Evolutionary conservation across 495 filamentous ascomycete species (phyloP), one percentile per base, ranked within the genome.

Genomic region (Chaetomium fimeti): DNA sequence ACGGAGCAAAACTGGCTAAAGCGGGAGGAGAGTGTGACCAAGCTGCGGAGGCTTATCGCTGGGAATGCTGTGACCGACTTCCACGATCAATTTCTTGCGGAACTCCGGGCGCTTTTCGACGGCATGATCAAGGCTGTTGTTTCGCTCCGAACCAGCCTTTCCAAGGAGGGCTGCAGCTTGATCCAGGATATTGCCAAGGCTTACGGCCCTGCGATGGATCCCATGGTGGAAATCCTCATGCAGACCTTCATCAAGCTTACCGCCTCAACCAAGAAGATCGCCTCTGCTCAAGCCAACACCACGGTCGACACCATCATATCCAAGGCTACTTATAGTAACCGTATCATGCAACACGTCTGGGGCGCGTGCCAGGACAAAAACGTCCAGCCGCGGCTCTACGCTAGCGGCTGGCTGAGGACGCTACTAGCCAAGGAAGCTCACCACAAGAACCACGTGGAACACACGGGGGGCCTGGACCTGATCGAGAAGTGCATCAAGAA

Each of bases 361-460:
- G 76, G 75, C 61, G 92, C 95, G 29, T 87, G 82, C 58, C 88
- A 93, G 71, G 94, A 98, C 73, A 98, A 97, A 78, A 98, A 97
- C 73, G 86, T 91, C 2, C 88, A 91, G 67, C 83, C 92, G 28
- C 86, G 94, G 56, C 84, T 84, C 2, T 96, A 86, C 75, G 88
- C 88, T 13, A 77, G 89, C 22, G 89, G 85, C 15, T 98, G 94
- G 94, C 76, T 98, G 15, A 90, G 85, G 74, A 91, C 89, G 3
- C 67, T 98, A 40, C 76, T 98, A 36, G 87, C 80, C 60, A 89
- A 90, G 63, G 90, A 97, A 72, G 76, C 85, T 4, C 84, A 88
- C 67, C 88, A 96, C 69, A 96, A 91, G 74, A 84, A 77, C 57
- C 85, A 91, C 12, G 80, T 97, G 55, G 93, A 97, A 69, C 91